Base-by-base conservation (phyloP, 2,329 filamentous ascomycete genomes). In the Arthroderma sp. region DNA sequence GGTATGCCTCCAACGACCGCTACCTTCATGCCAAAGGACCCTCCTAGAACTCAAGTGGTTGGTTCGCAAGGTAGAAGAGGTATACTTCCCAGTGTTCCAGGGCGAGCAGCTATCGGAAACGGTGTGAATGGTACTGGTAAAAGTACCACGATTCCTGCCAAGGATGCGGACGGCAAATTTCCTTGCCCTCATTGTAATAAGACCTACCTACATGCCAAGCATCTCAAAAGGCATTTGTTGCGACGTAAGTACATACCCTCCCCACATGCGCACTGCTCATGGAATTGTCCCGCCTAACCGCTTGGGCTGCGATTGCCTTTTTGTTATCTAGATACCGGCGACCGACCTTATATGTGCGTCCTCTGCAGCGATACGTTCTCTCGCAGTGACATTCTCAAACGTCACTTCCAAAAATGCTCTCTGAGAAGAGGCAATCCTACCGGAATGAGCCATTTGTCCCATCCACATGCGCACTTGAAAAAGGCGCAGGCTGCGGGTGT, bases 371-470 rank as follows among this genome's bases (percentile, higher is more conserved):
- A 96, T 66, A 96, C 88, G 31, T 98, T 98, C 68, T 94, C 86
- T 40, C 82, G 91, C 63, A 94, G 87, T 73, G 91, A 98, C 62
- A 96, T 98, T 53, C 71, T 98, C 58, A 98, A 98, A 74, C 85
- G 91, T 53, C 91, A 98, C 69, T 98, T 96, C 69, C 88, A 95
- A 66, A 98, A 98, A 72, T 98, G 91, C 70, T 95, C 91, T 34
- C 86, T 95, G 53, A 81, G 91, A 57, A 82, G 91, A 61, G 91
- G 91, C 47, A 96, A 96, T 67, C 89, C 91, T 44, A 94, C 87
- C 10, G 88, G 88, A 55, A 86, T 86, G 51, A 94, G 85, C 60
- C 91, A 98, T 69, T 68, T 98, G 65, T 93, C 88, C 55, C 87
- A 95, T 67, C 85, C 87, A 32, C 84, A 89, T 65, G 83, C 85